Percentiles rank a stretch among this genome's conserved stretches.
Evolutionary conservation across 1,139 yeast genomes (phyloP).

Genomic region (Candida buenavistaensis): DNA sequence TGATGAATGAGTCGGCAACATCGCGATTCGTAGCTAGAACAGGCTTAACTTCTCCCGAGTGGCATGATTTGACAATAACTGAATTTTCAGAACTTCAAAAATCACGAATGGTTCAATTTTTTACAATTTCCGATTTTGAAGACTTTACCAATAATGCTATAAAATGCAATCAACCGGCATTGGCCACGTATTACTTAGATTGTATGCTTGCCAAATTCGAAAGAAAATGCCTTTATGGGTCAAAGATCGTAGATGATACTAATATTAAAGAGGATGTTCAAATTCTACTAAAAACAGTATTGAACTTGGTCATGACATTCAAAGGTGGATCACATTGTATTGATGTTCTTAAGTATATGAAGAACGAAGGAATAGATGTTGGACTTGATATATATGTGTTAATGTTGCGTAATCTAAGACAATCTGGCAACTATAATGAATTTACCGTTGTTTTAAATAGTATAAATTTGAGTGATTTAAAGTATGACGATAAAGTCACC

Average conservation of each 20-base stretch:
- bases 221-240: constrained; percentile 18
- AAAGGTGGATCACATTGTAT: constrained; percentile 36
- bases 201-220: constrained; percentile 41
- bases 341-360: constrained; percentile 35
- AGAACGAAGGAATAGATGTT: constrained; percentile 27
- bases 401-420: constrained; percentile 30
- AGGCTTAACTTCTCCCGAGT: constrained; percentile 34
- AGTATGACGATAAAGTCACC: neutral
- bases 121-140: constrained; percentile 28
- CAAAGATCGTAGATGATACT: constrained; percentile 16
- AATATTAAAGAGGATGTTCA: constrained; percentile 25
- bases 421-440: constrained; percentile 32
- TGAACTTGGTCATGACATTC: constrained; percentile 38
- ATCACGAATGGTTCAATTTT: constrained; percentile 32
- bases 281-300: constrained; percentile 26
- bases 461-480: constrained; percentile 25
- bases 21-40: constrained; percentile 38
- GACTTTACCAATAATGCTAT: constrained; percentile 25
- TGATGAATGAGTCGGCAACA: constrained; percentile 30
- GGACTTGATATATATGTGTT: constrained; percentile 25
- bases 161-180: constrained; percentile 28
- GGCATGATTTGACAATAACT: constrained; percentile 34
- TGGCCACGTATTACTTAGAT: constrained; percentile 35
- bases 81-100: constrained; percentile 19
- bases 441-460: constrained; percentile 37